Percentiles rank a stretch among this genome's conserved stretches.
phyloP scores from a whole-genome alignment of 768 basidiomycete species.

The Rhizopogon roseolus region DNA sequence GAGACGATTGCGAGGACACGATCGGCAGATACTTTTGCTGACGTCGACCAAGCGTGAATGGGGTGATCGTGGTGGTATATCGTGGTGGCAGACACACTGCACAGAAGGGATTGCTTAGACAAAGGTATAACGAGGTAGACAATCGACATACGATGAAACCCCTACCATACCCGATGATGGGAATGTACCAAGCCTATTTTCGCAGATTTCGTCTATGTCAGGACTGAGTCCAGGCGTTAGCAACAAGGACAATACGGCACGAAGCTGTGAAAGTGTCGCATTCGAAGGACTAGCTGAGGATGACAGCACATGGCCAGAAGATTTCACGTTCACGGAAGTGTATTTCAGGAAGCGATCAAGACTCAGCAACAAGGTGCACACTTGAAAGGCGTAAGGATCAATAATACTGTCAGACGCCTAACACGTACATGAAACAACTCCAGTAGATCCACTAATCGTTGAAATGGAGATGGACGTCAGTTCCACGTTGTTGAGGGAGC shows the following conservation, averaged over 20 bases:
- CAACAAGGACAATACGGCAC: constrained; percentile 55
- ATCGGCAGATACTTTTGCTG: constrained; percentile 62
- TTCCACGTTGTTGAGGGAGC: constrained; percentile 22
- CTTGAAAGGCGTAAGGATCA: constrained; percentile 23
- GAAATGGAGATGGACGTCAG: constrained; percentile 20
- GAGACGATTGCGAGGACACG: constrained; percentile 64
- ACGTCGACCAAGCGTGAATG: constrained; percentile 66
- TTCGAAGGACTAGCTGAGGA: constrained; percentile 25
- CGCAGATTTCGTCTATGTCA: constrained; percentile 68
- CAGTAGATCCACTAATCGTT: constrained; percentile 13
- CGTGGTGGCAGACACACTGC: constrained; percentile 29
- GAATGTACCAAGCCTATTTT: constrained; percentile 46
- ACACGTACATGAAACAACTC: constrained; percentile 19
- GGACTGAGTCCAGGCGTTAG: constrained; percentile 66
- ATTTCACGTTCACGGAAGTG: constrained; percentile 44
- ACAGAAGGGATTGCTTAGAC: not conserved
- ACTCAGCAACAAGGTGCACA: constrained; percentile 44
- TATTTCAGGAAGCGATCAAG: constrained; percentile 49
- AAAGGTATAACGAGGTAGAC: not conserved
- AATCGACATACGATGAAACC: constrained; percentile 40
- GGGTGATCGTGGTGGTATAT: constrained; percentile 34
- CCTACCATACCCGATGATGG: constrained; percentile 39
- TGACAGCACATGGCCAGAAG: constrained; percentile 43
- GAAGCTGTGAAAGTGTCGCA: constrained; percentile 49
- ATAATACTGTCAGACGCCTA: constrained; percentile 19